These are phyloP conservation scores for Penicillium manginii DNA, from an alignment of 495 filamentous ascomycete species.

Conservation along the genomic window DNA sequence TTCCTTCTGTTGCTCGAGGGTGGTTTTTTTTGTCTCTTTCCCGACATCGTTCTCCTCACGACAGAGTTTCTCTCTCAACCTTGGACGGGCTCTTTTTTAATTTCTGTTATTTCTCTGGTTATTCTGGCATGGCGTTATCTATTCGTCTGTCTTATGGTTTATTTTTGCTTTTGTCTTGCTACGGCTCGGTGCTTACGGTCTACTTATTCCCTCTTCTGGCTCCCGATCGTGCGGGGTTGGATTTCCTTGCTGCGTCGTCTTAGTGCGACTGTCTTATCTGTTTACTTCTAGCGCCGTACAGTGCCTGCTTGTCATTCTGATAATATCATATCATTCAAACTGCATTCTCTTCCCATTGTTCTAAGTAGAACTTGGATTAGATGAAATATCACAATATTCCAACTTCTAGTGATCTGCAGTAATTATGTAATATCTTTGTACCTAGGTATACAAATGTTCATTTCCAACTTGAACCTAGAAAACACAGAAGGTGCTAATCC, in stretches of 20 bases:
- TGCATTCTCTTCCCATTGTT: background rate
- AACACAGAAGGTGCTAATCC: conserved; percentile 16
- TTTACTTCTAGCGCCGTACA: conserved; percentile 29
- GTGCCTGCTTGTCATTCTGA: conserved; percentile 21
- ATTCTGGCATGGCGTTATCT: conserved; percentile 33
- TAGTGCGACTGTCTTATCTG: conserved; percentile 16
- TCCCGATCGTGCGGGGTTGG: conserved; percentile 19
- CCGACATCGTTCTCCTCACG: conserved; percentile 5
- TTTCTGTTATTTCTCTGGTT: conserved; percentile 14
- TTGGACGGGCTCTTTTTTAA: conserved; percentile 19
- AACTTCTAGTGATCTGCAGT: too few species aligned
- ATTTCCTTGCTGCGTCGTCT: conserved; percentile 12
- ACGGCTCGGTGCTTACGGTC: conserved; percentile 28
- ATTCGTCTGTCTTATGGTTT: conserved; percentile 25
- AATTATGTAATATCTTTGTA: background rate
- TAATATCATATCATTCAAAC: conserved; percentile 26
- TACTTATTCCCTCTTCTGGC: conserved; percentile 20
- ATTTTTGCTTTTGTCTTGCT: background rate
- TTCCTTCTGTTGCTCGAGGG: conserved; percentile 8
- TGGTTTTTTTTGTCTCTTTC: conserved; percentile 14
- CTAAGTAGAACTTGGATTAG: background rate
- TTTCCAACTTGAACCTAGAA: conserved; percentile 17
- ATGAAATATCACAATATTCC: too few species aligned
- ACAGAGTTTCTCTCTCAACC: conserved; percentile 15
- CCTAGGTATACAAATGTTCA: background rate